phyloP scores from a whole-genome alignment of 2,329 filamentous ascomycete species.

The Colletotrichum limetticola region DNA sequence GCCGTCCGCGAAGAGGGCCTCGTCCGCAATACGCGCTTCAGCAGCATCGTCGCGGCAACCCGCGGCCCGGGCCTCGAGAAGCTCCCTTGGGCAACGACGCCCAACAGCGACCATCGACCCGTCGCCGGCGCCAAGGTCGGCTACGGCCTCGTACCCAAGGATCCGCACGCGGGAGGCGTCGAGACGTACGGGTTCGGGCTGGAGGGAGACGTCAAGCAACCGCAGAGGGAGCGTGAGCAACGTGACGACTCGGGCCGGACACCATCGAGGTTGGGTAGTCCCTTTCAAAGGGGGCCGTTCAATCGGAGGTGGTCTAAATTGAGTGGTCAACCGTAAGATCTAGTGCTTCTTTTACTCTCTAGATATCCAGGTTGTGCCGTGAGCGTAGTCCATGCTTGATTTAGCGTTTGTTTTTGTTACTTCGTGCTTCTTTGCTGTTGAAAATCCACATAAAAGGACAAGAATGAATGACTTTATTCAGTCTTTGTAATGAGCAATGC shows the following conservation, averaged over 20 bases:
- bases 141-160: constrained; percentile 34
- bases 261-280: constrained; percentile 21
- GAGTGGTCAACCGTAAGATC: background rate
- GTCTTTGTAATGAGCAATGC: no score
- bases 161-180: constrained; percentile 36
- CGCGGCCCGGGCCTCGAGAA: constrained; percentile 48
- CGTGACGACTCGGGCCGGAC: constrained; percentile 8
- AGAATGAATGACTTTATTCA: no score
- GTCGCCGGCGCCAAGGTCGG: constrained; percentile 30
- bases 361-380: background rate
- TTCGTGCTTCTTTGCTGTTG: no score
- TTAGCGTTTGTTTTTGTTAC: background rate
- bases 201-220: constrained; percentile 43
- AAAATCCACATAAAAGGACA: background rate
- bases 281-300: constrained; percentile 6
- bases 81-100: constrained; percentile 39
- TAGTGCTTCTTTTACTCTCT: background rate
- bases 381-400: background rate
- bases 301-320: constrained; percentile 29
- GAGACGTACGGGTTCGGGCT: constrained; percentile 44
- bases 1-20: constrained; percentile 46
- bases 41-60: constrained; percentile 51
- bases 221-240: constrained; percentile 6
- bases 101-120: constrained; percentile 25
- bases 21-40: constrained; percentile 49